Base-by-base conservation (phyloP, 2,329 filamentous ascomycete genomes). In the Stromatinia cepivora region DNA sequence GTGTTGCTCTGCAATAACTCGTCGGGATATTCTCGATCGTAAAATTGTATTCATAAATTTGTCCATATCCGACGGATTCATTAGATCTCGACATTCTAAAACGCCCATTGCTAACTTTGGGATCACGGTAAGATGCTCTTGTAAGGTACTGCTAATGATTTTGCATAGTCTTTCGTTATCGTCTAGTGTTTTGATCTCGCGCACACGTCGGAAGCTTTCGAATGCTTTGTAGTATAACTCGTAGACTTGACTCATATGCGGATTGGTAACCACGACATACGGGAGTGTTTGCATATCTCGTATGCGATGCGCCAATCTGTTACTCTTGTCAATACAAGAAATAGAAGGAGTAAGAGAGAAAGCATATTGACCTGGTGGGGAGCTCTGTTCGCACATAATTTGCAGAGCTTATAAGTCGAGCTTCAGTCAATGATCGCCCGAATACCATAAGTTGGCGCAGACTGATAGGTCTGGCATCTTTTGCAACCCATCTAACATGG, bases 181-280 rank as follows among this genome's bases (percentile, higher is more conserved):
- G 45, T 97, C 91, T 48, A 97, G 82, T 0, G 88, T 91, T 76
- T 90, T 90, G 75, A 99, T 89, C 77, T 97, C 93, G 64, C 90
- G 89, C 53, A 97, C 84, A 74, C 91, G 90, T 61, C 95, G 91
- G 73, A 98, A 91, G 66, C 85, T 89, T 79, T 99, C 95, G 76
- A 99, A 99, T n/a, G 95, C 94, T 74, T 90, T 89, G 81, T 97
- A 97, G 83, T 99, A 99, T 9, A 97, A 86, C 79, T 98, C 93
- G 81, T 99, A 99, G 46, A 98, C 95, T 73, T 96, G 90, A 78
- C 92, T 93, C 72, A 99, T 92, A 79, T 99, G 93, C 9, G 88
- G 88, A 77, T 99, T 99, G n/a, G 92, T 94, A 61, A 98, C 92
- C 67, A 98, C 94, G 50, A 95, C 92, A 78, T 97, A 99, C 25